Evolutionary conservation across 2,329 filamentous ascomycete species (phyloP).

Genomic region (Triangularia verruculosa): DNA sequence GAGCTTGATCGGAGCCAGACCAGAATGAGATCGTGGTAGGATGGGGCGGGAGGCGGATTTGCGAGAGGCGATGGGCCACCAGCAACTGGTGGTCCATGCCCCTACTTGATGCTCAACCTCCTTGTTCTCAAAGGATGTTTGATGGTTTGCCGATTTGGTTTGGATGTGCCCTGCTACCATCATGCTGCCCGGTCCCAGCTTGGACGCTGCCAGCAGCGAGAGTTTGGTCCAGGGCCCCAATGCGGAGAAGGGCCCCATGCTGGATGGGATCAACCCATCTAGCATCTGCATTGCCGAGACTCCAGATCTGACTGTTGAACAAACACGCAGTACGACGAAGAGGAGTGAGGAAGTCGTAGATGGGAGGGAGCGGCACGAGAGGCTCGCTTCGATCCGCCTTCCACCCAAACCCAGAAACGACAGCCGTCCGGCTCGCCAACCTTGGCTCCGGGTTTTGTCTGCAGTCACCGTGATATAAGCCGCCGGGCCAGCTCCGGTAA

Average conservation of each 20-base stretch:
- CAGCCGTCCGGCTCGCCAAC: conserved; percentile 21
- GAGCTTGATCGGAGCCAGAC: conserved; percentile 18
- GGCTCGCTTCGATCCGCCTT: conserved; percentile 27
- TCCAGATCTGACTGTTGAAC: conserved; percentile 19
- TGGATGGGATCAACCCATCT: conserved; percentile 15
- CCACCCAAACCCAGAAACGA: conserved; percentile 23
- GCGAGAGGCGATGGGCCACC: conserved; percentile 17
- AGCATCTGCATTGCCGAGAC: conserved; percentile 21
- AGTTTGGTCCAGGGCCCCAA: conserved; percentile 18
- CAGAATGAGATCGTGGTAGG: neutral
- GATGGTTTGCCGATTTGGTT: conserved; percentile 19
- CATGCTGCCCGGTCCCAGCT: conserved; percentile 6
- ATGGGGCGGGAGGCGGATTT: conserved; percentile 17
- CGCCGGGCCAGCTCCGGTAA: conserved; percentile 19
- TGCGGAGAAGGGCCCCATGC: conserved; percentile 18
- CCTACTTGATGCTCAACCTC: conserved; percentile 17
- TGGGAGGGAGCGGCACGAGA: conserved; percentile 19
- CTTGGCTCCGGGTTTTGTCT: conserved; percentile 18
- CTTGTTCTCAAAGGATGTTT: conserved; percentile 16
- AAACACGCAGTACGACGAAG: conserved; percentile 17
- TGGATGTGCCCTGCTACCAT: conserved; percentile 17
- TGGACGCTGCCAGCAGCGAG: conserved; percentile 6
- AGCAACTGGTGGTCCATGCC: conserved; percentile 19
- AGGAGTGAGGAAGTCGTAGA: conserved; percentile 15
- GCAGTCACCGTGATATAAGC: conserved; percentile 23